These are phyloP conservation scores for Citrus cavaleriei DNA, from an alignment of 345 rosid species.

Conservation along the genomic window DNA sequence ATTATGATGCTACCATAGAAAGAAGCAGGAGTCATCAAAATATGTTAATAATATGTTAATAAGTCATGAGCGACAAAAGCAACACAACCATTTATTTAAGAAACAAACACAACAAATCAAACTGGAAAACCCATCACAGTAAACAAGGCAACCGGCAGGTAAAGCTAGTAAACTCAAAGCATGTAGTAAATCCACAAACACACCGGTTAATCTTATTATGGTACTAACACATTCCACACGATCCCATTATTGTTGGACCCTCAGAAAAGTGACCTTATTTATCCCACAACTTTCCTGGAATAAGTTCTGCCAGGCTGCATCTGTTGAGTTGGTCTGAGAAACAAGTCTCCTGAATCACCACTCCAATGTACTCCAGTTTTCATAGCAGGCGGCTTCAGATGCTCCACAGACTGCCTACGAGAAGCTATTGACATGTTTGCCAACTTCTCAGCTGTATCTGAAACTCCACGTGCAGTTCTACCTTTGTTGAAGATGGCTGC, in stretches of 20 bases:
- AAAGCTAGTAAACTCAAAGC: neutral
- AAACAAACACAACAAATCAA: neutral
- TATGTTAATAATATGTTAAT: too few relatives aligned
- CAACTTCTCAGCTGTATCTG: constrained; percentile 49
- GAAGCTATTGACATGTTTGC: constrained; percentile 45
- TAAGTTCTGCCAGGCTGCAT: constrained; percentile 38
- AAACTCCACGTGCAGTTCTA: constrained; percentile 33
- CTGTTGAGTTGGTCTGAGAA: constrained; percentile 48
- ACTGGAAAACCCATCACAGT: neutral
- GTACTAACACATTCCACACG: neutral
- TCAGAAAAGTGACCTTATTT: neutral
- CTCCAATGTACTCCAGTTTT: constrained; percentile 66
- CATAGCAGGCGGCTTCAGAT: constrained; percentile 47
- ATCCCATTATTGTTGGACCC: neutral
- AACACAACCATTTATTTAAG: too few relatives aligned
- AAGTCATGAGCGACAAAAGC: too few relatives aligned
- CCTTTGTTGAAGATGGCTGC: constrained; percentile 40
- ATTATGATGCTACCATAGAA: too few relatives aligned
- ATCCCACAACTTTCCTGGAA: constrained; percentile 52
- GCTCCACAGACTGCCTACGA: constrained; percentile 29
- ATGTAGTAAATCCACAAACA: neutral
- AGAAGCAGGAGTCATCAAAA: too few relatives aligned
- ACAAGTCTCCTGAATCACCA: constrained; percentile 41
- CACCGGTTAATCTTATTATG: neutral
- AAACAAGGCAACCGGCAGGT: neutral